Percentiles rank a stretch among this genome's conserved stretches.
Conservation (phyloP, 305 asterid species). For the Fraxinus platypoda region DNA sequence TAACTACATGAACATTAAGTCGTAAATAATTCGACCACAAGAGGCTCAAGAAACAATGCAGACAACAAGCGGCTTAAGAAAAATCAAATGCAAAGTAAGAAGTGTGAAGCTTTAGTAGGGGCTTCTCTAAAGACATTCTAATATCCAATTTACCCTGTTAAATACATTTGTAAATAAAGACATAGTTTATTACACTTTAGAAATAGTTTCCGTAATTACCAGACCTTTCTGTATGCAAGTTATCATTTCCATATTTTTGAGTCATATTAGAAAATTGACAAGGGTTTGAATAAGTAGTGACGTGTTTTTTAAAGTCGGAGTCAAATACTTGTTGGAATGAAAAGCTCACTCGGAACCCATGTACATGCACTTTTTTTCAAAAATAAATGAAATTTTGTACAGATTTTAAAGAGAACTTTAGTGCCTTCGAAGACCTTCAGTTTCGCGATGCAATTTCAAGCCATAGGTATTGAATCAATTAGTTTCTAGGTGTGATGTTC, state of each 20-base stretch:
- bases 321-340: neutral
- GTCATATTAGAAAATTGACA: neutral
- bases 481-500: too few species aligned
- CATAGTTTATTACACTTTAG: neutral
- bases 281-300: neutral
- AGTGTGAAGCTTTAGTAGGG: neutral
- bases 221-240: neutral
- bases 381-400: neutral
- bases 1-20: neutral
- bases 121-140: neutral
- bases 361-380: neutral
- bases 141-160: neutral
- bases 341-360: neutral
- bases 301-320: neutral
- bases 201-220: neutral
- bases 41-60: neutral
- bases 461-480: neutral
- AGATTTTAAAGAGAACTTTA: neutral
- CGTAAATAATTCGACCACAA: neutral
- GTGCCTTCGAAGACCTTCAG: neutral
- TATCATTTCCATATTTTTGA: neutral
- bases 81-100: neutral
- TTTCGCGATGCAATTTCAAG: neutral
- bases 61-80: neutral
- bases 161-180: neutral